These are phyloP conservation scores for Heracleum sosnowskyi DNA, from an alignment of 129 eudicot genomes.

Conservation along the genomic window DNA sequence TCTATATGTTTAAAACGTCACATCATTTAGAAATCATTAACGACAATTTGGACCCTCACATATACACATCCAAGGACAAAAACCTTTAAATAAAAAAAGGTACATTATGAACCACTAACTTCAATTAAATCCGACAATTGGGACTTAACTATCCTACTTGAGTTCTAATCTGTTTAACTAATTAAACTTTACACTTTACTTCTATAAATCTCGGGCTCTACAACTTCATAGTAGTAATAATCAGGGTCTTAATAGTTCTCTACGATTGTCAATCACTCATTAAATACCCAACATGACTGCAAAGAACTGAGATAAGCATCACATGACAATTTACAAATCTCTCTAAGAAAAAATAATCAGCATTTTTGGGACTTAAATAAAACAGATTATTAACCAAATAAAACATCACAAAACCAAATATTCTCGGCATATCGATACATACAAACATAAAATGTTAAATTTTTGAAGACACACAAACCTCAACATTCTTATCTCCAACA, in stretches of 20 bases:
- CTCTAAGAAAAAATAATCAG: background rate
- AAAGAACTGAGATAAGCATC: background rate
- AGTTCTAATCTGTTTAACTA: too few relatives aligned
- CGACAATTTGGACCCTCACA: background rate
- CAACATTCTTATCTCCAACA: constrained; percentile 62
- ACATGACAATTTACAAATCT: background rate
- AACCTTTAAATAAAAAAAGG: too few relatives aligned
- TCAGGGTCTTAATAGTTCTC: background rate
- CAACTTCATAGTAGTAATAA: background rate
- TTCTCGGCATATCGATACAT: background rate
- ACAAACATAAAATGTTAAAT: background rate
- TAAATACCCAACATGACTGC: background rate
- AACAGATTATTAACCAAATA: background rate
- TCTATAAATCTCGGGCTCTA: background rate
- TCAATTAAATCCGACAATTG: too few relatives aligned
- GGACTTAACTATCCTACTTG: too few relatives aligned
- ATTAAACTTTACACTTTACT: too few relatives aligned
- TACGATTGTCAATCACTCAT: background rate
- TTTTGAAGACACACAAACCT: constrained; percentile 31
- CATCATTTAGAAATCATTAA: background rate
- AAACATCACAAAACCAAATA: background rate
- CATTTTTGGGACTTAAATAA: background rate
- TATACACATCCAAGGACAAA: too few relatives aligned
- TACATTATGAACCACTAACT: too few relatives aligned
- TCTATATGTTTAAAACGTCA: constrained; percentile 35